Evolutionary conservation across 768 basidiomycete species (phyloP).

Genomic region (Lanmaoa rubissima): DNA sequence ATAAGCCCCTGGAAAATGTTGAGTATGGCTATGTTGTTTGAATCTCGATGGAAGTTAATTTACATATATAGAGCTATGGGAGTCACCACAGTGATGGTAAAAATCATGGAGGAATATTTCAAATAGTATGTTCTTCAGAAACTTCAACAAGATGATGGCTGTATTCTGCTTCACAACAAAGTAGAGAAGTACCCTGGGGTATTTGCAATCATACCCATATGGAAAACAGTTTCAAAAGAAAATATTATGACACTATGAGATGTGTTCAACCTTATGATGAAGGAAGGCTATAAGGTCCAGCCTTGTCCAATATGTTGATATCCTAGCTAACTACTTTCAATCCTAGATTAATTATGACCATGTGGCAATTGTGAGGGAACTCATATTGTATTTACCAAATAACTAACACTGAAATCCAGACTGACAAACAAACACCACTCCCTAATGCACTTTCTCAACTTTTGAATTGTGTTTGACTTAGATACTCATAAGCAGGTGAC

Average conservation of each 20-base stretch:
- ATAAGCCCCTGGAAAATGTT: slow-evolving; percentile 90
- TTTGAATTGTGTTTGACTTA: slow-evolving; percentile 65
- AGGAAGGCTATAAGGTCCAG: slow-evolving; percentile 68
- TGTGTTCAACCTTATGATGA: slow-evolving; percentile 69
- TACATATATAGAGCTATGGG: slow-evolving; percentile 73
- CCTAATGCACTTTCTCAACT: slow-evolving; percentile 83
- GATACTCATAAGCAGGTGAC: slow-evolving; percentile 60
- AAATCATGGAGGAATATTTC: slow-evolving; percentile 84
- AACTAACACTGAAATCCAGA: slow-evolving; percentile 47
- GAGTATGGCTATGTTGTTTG: slow-evolving; percentile 53
- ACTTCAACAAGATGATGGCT: slow-evolving; percentile 63
- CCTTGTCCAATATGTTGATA: not conserved
- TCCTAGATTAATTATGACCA: slow-evolving; percentile 78
- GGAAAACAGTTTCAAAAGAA: slow-evolving; percentile 80
- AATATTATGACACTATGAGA: slow-evolving; percentile 89
- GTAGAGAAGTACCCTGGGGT: slow-evolving; percentile 89
- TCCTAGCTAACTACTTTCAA: slow-evolving; percentile 1
- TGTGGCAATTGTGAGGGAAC: slow-evolving; percentile 75
- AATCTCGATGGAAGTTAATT: not conserved
- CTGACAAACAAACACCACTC: slow-evolving; percentile 95
- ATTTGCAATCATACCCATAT: slow-evolving; percentile 90
- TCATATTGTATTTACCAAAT: not conserved
- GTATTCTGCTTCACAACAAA: slow-evolving; percentile 92
- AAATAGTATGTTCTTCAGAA: slow-evolving; percentile 88
- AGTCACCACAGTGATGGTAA: slow-evolving; percentile 85